These are phyloP conservation scores for Bolboschoenus planiculmis DNA, from an alignment of 176 grass and related monocot genomes.

Conservation along the genomic window DNA sequence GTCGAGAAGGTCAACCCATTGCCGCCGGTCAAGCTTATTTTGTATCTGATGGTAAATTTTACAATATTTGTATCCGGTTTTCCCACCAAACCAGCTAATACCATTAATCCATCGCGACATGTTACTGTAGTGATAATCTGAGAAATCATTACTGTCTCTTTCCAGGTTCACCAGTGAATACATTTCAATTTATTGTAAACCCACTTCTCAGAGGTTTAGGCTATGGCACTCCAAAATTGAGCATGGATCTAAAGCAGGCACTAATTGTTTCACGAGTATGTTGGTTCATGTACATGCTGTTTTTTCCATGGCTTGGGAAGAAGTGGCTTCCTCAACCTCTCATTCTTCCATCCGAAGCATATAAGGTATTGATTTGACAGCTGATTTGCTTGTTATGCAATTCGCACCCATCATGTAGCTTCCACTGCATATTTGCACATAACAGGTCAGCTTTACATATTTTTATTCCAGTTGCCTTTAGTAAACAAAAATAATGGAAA, in stretches of 20 bases:
- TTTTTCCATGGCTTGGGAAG: conserved; percentile 73
- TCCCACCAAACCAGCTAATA: neutral
- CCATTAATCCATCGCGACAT: neutral
- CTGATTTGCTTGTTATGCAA: neutral
- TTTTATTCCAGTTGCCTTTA: neutral
- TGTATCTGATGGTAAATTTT: conserved; percentile 69
- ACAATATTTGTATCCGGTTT: neutral
- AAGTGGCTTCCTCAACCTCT: conserved; percentile 81
- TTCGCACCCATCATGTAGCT: neutral
- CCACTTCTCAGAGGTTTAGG: conserved; percentile 69
- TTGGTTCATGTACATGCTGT: conserved; percentile 40
- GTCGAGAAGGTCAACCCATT: conserved; percentile 57
- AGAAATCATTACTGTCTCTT: neutral
- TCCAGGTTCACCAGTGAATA: conserved; percentile 61
- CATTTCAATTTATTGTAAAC: conserved; percentile 62
- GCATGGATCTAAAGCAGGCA: conserved; percentile 40
- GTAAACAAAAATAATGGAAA: neutral
- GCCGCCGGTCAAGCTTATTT: conserved; percentile 91
- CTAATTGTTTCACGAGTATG: conserved; percentile 47
- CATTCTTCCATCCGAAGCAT: conserved; percentile 80
- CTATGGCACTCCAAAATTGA: conserved; percentile 44
- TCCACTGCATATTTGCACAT: neutral
- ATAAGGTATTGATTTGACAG: conserved; percentile 44
- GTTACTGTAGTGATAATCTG: neutral
- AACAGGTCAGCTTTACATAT: neutral